Base-by-base conservation (phyloP, 352 stramenopile genomes). In the Peronospora farinosa region DNA sequence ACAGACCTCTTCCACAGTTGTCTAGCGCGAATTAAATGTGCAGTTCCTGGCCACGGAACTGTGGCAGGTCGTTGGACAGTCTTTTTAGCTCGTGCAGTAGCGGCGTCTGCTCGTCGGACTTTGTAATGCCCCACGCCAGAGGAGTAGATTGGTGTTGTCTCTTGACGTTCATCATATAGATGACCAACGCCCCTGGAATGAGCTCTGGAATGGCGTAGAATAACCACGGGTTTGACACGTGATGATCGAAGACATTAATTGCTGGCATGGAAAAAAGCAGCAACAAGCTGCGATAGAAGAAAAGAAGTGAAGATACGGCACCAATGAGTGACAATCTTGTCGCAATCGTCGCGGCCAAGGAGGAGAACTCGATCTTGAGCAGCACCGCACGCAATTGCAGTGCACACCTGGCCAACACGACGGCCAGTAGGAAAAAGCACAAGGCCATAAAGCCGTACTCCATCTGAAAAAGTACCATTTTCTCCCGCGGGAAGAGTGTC, bases 161-260 rank as follows among this genome's bases (percentile, higher is more conserved):
- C 62, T 90, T 87, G 46, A 88, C 77, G 12, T 78, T 78, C 79
- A 90, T 90, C 74, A 83, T 86, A 45, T 74, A 81, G 37, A 90
- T 84, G 19, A 90, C 79, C 37, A 90, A 58, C 10, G 72, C 52
- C 21, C 76, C 79, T 2, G 79, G 79, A 27, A 88, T 61, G 41
- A 90, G 72, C 63, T 90, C 76, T 0, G 74, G 73, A 33, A 90
- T 58, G 11, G 79, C 77, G 62, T 90, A 90, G 48, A 86, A 84
- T 12, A 90, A 41, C 79, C 79, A 87, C 54, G 69, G 72, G 42
- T 84, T 86, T 12, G 75, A 69, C n/a, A 69, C 57, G 53, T 86
- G 74, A 40, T 75, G 73, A 47, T 89, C 73, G 57, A 86, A 84
- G 12, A 88, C 74, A 43, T 84, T 68, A 38, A 88, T 81, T 36